phyloP scores from a whole-genome alignment of 768 basidiomycete species.

The Fibroporia radiculosa region DNA sequence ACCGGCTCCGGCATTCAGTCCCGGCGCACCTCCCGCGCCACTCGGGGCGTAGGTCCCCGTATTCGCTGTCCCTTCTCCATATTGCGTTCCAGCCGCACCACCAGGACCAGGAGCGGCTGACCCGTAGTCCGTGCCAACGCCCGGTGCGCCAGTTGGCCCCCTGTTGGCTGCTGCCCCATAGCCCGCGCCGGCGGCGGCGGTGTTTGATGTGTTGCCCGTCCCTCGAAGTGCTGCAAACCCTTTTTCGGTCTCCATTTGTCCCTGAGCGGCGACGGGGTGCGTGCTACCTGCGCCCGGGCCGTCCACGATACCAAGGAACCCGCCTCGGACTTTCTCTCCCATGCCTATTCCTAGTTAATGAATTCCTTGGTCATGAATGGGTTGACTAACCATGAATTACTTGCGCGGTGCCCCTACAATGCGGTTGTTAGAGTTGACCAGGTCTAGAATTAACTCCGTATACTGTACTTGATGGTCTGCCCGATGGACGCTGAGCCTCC shows the following conservation, averaged over 20 bases:
- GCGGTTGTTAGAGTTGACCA: not conserved
- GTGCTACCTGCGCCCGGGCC: not conserved
- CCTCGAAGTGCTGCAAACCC: conserved; percentile 10
- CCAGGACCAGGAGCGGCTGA: too few species aligned
- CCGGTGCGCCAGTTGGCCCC: not conserved
- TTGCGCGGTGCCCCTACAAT: conserved; percentile 7
- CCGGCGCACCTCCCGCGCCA: conserved; percentile 5
- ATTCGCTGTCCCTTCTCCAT: not conserved
- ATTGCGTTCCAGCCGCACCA: not conserved
- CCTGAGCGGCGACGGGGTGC: conserved; percentile 6
- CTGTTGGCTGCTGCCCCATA: not conserved
- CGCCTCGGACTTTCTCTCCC: conserved; percentile 11
- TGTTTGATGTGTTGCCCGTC: not conserved
- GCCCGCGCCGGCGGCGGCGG: not conserved
- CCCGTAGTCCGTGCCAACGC: not conserved
- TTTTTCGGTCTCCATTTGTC: conserved; percentile 7
- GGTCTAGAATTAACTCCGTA: not conserved
- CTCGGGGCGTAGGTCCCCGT: not conserved
- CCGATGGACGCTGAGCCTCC: not conserved
- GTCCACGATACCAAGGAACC: conserved; percentile 7
- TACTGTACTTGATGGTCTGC: conserved; percentile 3
- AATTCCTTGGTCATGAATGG: not conserved
- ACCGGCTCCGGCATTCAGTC: conserved; percentile 1
- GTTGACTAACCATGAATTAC: conserved; percentile 10
- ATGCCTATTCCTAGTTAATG: conserved; percentile 9